Evolutionary conservation across 1,139 yeast species (phyloP), one percentile per base, ranked within the genome.

Genomic region (Suhomyces wounanorum): DNA sequence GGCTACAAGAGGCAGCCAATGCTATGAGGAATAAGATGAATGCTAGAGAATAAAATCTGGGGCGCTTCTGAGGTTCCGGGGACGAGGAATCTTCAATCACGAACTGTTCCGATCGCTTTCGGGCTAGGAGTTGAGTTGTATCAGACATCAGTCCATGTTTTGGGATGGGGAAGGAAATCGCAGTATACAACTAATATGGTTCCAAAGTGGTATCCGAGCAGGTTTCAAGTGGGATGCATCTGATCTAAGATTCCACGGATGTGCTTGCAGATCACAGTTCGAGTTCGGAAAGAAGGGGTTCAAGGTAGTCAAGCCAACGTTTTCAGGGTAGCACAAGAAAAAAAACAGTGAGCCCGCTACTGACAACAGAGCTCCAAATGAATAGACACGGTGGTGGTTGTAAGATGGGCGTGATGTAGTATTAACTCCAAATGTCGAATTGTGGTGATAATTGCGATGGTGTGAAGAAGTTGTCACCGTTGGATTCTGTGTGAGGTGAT

Each of bases 1-100:
- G 52, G 13, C 52, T 40, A 23, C 49, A 45, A 7, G 52, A 49
- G 13, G 52, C 49, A 16, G 52, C 52, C 47, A 49, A 41, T 16
- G 52, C 43, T 7, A 43, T 43, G 38, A 49, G 41, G 39, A 49
- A 49, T 10, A 49, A 42, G n/a, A 45, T 25, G 21, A 43, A 6
- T n/a, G 43, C 52, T 8, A 49, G n/a, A n/a, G 44, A 18, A 10
- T 23, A 42, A 28, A 49, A 49, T 0, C 43, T 40, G 16, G 48
- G 51, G 7, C 40, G 44, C 11, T 25, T 8, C 26, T 33, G 45
- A 31, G 28, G 18, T 25, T 25, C 14, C 8, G 21, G 21, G 5
- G 35, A 14, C 40, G 36, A 18, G 8, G 43, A 13, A 8, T 31
- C 40, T 13, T 42, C 49, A 11, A 49, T 14, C 3, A 8, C 36